Evolutionary conservation across 495 filamentous ascomycete species (phyloP).

Genomic region (Arthonia radiata): DNA sequence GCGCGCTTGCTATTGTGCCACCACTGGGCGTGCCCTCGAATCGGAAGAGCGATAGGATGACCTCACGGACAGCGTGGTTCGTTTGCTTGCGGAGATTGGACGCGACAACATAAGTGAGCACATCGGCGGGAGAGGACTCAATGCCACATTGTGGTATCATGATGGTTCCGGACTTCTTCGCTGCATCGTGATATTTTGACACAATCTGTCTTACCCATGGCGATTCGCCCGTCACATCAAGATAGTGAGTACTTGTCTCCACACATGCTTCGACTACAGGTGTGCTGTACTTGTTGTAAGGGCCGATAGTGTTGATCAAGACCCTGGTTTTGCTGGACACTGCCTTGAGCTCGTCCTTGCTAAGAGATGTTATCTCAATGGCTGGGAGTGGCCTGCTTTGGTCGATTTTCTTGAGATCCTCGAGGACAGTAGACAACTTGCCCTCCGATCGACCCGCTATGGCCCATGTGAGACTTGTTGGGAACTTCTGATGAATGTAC

Average conservation of each 20-base stretch:
- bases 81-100: slow-evolving; percentile 28
- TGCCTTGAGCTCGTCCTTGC: slow-evolving; percentile 30
- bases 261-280: slow-evolving; percentile 75
- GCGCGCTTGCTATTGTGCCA: slow-evolving; percentile 40
- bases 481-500: slow-evolving; percentile 45
- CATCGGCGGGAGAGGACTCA: slow-evolving; percentile 66
- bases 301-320: slow-evolving; percentile 67
- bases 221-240: slow-evolving; percentile 74
- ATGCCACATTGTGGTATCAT: slow-evolving; percentile 71
- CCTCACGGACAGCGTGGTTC: slow-evolving; percentile 26
- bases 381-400: slow-evolving; percentile 18
- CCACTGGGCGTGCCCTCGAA: slow-evolving; percentile 39
- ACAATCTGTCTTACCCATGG: slow-evolving; percentile 64
- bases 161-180: slow-evolving; percentile 51
- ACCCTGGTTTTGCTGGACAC: slow-evolving; percentile 53
- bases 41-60: slow-evolving; percentile 35
- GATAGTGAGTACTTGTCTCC: slow-evolving; percentile 66
- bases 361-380: slow-evolving; percentile 40
- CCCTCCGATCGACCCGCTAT: slow-evolving; percentile 53
- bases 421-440: slow-evolving; percentile 45
- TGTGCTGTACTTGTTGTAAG: slow-evolving; percentile 55
- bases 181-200: slow-evolving; percentile 49
- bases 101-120: slow-evolving; percentile 47
- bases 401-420: slow-evolving; percentile 39
- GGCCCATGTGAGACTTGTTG: slow-evolving; percentile 72